Base-by-base conservation (phyloP, 2,329 filamentous ascomycete genomes). In the Apiospora sp. region DNA sequence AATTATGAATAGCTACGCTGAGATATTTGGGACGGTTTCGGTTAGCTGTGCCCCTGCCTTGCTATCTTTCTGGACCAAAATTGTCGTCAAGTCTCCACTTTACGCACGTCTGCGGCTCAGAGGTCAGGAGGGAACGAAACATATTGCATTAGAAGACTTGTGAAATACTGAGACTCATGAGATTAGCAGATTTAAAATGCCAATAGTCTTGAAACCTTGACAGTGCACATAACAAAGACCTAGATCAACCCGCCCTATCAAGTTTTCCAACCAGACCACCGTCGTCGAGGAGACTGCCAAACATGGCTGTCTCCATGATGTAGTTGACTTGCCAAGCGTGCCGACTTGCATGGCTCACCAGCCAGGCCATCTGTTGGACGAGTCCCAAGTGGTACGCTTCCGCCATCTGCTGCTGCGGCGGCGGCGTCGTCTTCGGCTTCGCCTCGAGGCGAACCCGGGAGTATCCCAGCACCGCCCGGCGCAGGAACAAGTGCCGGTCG, bases 401-500 rank as follows among this genome's bases (percentile, higher is more conserved):
- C 3, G 46, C 46, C 46, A 48, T 19, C 22, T 48, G 16, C 46
- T 7, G 16, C 14, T 48, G 46, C 44, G 6, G 37, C 37, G 2
- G 37, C 37, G 37, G 37, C 5, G 37, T 5, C 10, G 3, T 7
- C 37, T 3, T 8, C 5, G 4, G 1, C 4, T 37, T 37, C 5
- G 37, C 37, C 5, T 37, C 37, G 3, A 37, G 37, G 44, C 14
- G 44, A 22, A 48, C 44, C 44, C 22, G 16, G 16, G 44, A 7
- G 44, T 48, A 48, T 14, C 44, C 44, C 16, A 48, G 44, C 14
- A 48, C 16, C 14, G 44, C 44, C 14, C 44, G 44, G 44, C 44
- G 44, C 44, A 19, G 6, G 44, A 48, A 48, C 16, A 1, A 1
- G 44, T 48, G 77, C 34, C 77, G 71, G 64, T 79, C 72, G 68